Percentiles rank a stretch among this genome's conserved stretches.
Evolutionary conservation across 1,284 basidiomycete genomes (phyloP).

Genomic region (Melampsora larici-populina): DNA sequence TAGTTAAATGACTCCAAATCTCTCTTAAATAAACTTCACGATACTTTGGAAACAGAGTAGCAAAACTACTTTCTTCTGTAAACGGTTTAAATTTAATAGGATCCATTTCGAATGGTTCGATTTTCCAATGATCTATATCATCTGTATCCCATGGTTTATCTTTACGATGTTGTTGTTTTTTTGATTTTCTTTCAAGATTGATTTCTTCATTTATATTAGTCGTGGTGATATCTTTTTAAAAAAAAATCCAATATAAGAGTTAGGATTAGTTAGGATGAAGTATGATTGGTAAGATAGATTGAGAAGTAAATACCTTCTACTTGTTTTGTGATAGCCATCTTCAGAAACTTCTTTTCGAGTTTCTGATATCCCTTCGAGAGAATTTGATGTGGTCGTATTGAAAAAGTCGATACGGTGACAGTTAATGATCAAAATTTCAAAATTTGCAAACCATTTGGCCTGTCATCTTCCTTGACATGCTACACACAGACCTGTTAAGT

Average conservation of each 20-base stretch:
- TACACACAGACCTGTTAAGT: too few species aligned
- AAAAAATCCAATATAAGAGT: not conserved
- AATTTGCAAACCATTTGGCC: too few species aligned
- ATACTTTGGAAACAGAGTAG: slow-evolving; percentile 97
- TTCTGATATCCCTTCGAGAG: too few species aligned
- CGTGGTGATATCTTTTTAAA: slow-evolving; percentile 32
- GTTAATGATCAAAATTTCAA: too few species aligned
- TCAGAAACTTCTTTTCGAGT: not conserved
- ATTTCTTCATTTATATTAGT: slow-evolving; percentile 30
- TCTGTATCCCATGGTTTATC: slow-evolving; percentile 83
- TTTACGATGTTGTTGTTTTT: slow-evolving; percentile 42
- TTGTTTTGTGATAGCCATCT: slow-evolving; percentile 41
- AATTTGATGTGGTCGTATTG: too few species aligned
- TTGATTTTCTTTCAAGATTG: slow-evolving; percentile 20
- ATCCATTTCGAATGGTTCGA: slow-evolving; percentile 65
- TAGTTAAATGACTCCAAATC: slow-evolving; percentile 90
- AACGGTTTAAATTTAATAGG: slow-evolving; percentile 75
- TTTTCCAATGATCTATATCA: slow-evolving; percentile 98
- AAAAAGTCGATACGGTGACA: too few species aligned
- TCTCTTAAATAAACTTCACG: slow-evolving; percentile 93
- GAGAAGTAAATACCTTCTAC: slow-evolving; percentile 20
- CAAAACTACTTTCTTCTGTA: slow-evolving; percentile 92
- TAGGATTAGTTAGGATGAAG: not conserved
- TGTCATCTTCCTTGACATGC: too few species aligned
- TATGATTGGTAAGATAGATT: not conserved